Evolutionary conservation across 176 grass and related monocot species (phyloP), one percentile per base, ranked within the genome.

Genomic region (Triticum dicoccoides): DNA sequence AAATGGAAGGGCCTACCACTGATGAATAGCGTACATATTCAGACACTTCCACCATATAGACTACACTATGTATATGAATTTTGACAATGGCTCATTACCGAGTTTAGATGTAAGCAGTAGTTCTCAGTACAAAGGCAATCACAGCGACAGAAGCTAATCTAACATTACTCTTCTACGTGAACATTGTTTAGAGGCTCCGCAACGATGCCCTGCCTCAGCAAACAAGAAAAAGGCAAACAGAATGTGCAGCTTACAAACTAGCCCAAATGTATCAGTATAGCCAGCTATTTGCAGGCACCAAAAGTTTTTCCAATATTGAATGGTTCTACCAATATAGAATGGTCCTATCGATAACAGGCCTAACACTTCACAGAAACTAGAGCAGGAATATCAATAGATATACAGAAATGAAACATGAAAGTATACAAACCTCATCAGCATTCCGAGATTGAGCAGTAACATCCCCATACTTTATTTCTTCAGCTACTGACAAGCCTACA

Each of bases 401-500:
- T 54, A 30, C 24, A 90, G 47, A 90, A 47, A 63, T 47, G 75
- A 15, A 78, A 71, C 65, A 64, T 82, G 15, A 35, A 70, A 83
- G 54, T 76, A 30, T 85, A 84, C 35, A 61, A 56, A 99, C 94
- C 94, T 96, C 86, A 52, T 99, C 92, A 90, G 44, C 51, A 66
- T 90, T 89, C 70, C 89, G 71, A 75, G 82, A 83, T 64, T 86
- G 61, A 83, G 83, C 69, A 32, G 92, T 83, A 87, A 90, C 75
- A 65, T 94, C 83, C 44, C 80, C 61, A 34, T 91, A 99, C 12
- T 94, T 94, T 71, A 96, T 61, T 90, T 99, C 92, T 88, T 91
- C 92, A 67, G 89, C 85, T 68, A 75, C 87, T 18, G 97, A 99
- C 70, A 99, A 38, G 49, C 97, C 97, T 89, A 94, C 89, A 85